Evolutionary conservation across 352 stramenopile species (phyloP).

Genomic region (Globisporangium nagaii): DNA sequence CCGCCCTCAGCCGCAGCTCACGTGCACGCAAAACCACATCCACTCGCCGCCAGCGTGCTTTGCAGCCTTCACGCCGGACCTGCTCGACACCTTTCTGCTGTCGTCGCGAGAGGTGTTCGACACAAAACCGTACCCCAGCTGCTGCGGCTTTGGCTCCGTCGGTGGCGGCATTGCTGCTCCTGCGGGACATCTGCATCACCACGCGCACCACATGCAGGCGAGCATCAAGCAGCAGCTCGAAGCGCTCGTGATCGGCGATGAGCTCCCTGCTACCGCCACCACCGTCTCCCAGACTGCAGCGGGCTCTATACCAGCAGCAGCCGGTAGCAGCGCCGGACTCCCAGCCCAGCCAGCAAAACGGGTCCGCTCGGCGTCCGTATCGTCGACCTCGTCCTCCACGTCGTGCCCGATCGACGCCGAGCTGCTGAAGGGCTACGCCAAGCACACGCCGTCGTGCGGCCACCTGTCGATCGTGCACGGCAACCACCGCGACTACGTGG

Average conservation of each 20-base stretch:
- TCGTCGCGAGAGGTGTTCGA: constrained; percentile 28
- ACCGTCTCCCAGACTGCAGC: neutral
- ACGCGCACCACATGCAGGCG: neutral
- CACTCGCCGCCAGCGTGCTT: constrained; percentile 55
- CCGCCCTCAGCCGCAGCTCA: constrained; percentile 39
- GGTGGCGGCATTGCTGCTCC: neutral
- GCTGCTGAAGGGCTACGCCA: constrained; percentile 47
- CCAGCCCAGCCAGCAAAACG: neutral
- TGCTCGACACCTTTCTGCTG: constrained; percentile 35
- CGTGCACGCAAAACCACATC: constrained; percentile 51
- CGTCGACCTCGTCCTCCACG: neutral
- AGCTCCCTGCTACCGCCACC: neutral
- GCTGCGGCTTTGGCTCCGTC: neutral
- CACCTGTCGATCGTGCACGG: constrained; percentile 76
- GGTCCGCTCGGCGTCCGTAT: neutral
- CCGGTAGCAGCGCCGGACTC: neutral
- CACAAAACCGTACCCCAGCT: constrained; percentile 5
- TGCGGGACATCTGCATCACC: neutral
- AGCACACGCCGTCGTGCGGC: constrained; percentile 58
- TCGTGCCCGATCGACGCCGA: constrained; percentile 16
- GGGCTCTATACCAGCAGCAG: neutral
- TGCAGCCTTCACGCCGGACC: constrained; percentile 25
- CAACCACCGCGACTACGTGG: constrained; percentile 76
- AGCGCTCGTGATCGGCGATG: neutral
- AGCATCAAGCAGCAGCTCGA: constrained; percentile 4